phyloP scores from a whole-genome alignment of 495 filamentous ascomycete genomes.

The Talaromyces trachyspermus region DNA sequence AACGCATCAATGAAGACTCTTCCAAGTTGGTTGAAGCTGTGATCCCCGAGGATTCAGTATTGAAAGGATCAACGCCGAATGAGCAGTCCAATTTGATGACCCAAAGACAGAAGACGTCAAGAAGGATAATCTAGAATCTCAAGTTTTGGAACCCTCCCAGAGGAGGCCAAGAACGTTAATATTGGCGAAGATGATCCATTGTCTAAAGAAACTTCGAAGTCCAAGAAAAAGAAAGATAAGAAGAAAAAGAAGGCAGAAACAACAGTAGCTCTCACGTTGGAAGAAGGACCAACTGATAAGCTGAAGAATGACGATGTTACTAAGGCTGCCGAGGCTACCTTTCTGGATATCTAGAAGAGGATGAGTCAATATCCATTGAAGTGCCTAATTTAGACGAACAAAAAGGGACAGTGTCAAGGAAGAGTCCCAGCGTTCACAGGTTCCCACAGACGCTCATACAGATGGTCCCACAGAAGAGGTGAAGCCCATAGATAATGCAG shows the following conservation, averaged over 20 bases:
- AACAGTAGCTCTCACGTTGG: background rate
- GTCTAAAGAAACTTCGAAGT: background rate
- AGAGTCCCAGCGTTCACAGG: background rate
- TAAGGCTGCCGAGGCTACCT: background rate
- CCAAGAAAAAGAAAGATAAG: conserved; percentile 9
- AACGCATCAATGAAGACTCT: background rate
- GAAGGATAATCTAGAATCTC: background rate
- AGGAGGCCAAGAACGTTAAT: background rate
- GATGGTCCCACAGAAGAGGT: background rate
- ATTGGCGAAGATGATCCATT: background rate
- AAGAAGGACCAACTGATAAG: background rate
- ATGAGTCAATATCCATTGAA: too few relatives aligned
- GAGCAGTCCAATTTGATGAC: conserved; percentile 17
- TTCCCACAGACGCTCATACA: background rate
- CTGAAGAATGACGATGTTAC: background rate
- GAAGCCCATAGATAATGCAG: background rate
- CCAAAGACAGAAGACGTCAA: background rate
- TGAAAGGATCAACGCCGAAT: background rate
- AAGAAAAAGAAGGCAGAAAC: background rate
- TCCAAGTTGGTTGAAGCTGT: background rate
- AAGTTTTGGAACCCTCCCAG: background rate
- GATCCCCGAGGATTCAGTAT: background rate
- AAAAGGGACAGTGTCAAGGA: background rate
- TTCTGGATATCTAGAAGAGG: too few relatives aligned
- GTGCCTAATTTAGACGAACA: background rate